These are phyloP conservation scores for Cyclanthera cordifolia DNA, from an alignment of 306 rosid genomes.

Conservation along the genomic window DNA sequence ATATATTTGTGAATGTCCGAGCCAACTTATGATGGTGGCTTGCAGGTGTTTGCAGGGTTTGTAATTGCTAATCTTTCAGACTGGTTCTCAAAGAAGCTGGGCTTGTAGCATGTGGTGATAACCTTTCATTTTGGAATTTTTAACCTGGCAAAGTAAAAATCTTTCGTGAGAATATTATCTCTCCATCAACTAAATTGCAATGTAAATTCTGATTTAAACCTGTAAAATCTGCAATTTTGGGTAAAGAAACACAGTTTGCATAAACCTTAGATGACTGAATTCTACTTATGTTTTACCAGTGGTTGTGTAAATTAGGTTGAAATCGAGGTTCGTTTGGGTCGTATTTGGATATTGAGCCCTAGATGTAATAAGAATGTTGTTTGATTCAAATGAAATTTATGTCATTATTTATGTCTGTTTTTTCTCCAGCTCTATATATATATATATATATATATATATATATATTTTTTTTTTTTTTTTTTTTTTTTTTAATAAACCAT, in stretches of 20 bases:
- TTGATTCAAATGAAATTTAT: neutral
- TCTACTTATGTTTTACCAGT: neutral
- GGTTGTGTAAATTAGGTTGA: conserved; percentile 32
- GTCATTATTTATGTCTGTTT: too few species aligned
- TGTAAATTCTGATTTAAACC: conserved; percentile 12
- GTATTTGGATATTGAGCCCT: conserved; percentile 27
- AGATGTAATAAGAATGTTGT: conserved; percentile 23
- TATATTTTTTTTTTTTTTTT: too few species aligned
- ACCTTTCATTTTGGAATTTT: neutral
- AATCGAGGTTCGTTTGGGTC: conserved; percentile 9
- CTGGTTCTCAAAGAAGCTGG: conserved; percentile 49
- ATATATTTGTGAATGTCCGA: too few species aligned
- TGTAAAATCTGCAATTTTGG: conserved; percentile 12
- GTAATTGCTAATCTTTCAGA: conserved; percentile 78
- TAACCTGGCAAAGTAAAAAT: conserved; percentile 18
- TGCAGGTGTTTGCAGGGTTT: conserved; percentile 93
- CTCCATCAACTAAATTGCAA: conserved; percentile 13
- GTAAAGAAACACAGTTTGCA: neutral
- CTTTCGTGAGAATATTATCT: conserved; percentile 25
- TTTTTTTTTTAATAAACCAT: too few species aligned
- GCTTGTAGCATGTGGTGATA: conserved; percentile 37
- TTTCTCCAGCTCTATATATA: too few species aligned
- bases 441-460: too few species aligned
- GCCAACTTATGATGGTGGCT: conserved; percentile 13
- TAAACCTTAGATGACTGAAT: neutral